phyloP scores from a whole-genome alignment of 2,329 filamentous ascomycete species.

The Leptographium procerum region DNA sequence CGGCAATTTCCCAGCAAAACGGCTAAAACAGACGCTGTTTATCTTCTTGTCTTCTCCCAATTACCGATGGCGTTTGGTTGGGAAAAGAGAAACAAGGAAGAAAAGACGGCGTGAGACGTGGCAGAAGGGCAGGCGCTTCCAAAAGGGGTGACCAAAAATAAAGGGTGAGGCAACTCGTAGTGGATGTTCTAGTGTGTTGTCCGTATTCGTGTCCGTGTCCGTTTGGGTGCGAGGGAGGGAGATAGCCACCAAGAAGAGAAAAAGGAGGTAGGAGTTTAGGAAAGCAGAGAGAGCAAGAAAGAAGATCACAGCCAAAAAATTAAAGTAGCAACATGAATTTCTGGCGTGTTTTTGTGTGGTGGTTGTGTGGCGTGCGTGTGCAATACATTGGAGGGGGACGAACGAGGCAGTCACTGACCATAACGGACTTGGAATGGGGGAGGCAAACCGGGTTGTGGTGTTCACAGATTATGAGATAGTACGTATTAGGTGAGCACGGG shows the following conservation, averaged over 20 bases:
- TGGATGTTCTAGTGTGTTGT: background rate
- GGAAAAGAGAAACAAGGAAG: background rate
- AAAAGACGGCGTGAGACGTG: background rate
- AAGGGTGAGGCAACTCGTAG: background rate
- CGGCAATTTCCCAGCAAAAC: background rate
- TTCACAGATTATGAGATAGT: conserved; percentile 1
- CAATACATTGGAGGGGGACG: conserved; percentile 3
- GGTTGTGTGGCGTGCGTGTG: conserved; percentile 7
- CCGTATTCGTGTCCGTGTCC: background rate
- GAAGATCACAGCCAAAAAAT: conserved; percentile 6
- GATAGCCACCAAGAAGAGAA: background rate
- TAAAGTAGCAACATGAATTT: conserved; percentile 5
- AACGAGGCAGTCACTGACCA: conserved; percentile 5
- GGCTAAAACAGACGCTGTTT: background rate
- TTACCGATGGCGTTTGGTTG: background rate
- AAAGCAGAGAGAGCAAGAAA: conserved; percentile 1
- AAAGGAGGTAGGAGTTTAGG: background rate
- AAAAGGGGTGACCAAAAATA: background rate
- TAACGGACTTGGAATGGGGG: background rate
- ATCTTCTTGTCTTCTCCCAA: conserved; percentile 1
- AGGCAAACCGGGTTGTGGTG: background rate
- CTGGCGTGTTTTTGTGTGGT: conserved; percentile 9
- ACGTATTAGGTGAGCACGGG: background rate
- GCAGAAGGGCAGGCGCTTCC: background rate
- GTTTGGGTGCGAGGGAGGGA: background rate